Conservation (phyloP, 2,329 filamentous ascomycete species). For the Fusarium sp. region DNA sequence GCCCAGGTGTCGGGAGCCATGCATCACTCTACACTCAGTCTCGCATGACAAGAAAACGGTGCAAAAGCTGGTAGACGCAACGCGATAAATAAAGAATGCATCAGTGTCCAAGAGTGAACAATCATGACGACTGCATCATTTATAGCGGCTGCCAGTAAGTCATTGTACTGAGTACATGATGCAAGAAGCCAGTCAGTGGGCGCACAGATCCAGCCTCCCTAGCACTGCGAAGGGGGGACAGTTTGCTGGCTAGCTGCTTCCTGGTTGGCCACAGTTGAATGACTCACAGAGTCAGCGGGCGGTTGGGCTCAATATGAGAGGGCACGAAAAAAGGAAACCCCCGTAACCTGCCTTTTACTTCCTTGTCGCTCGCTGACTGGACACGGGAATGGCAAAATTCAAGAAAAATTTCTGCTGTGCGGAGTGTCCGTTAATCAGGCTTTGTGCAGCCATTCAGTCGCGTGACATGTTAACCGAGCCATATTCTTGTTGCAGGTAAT, state of each 20-base stretch:
- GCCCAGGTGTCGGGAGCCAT: neutral
- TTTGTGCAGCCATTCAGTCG: neutral
- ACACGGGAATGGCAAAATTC: neutral
- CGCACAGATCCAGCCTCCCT: constrained; percentile 45
- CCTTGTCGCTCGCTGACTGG: constrained; percentile 14
- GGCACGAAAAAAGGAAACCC: constrained; percentile 35
- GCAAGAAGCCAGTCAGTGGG: constrained; percentile 45
- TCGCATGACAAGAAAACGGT: neutral
- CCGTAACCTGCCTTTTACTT: constrained; percentile 23
- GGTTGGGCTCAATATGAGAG: constrained; percentile 19
- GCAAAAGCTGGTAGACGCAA: neutral
- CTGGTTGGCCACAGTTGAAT: constrained; percentile 41
- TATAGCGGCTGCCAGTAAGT: constrained; percentile 2
- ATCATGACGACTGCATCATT: constrained; percentile 17
- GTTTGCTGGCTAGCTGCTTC: constrained; percentile 22
- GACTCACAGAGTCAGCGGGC: constrained; percentile 40
- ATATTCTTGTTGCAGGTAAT: neutral
- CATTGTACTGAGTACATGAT: constrained; percentile 39
- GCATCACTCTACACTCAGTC: neutral
- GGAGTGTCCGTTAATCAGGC: constrained; percentile 27
- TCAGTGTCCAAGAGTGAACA: constrained; percentile 5
- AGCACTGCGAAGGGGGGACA: constrained; percentile 33
- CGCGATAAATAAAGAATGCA: constrained; percentile 5
- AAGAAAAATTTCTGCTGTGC: constrained; percentile 30
- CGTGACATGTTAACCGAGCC: neutral